Evolutionary conservation across 2,329 filamentous ascomycete genomes (phyloP).

Genomic region (Chrysoporthe cubensis): DNA sequence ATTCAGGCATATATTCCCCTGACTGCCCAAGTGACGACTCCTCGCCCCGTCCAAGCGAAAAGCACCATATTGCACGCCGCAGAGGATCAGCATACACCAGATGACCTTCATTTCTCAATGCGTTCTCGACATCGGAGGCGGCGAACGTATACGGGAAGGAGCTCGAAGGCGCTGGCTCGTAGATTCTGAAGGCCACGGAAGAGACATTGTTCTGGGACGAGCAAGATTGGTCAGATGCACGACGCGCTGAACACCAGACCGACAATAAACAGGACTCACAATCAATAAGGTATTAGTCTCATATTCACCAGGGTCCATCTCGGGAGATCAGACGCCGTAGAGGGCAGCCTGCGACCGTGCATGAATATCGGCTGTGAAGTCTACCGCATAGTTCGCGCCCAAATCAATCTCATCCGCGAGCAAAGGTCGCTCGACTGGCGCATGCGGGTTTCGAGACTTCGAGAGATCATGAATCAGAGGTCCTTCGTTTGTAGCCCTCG

Average conservation of each 20-base stretch:
- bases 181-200: slow-evolving; percentile 58
- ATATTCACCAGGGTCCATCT: slow-evolving; percentile 67
- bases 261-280: slow-evolving; percentile 44
- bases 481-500: slow-evolving; percentile 22
- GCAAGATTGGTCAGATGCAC: slow-evolving; percentile 28
- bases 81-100: slow-evolving; percentile 57
- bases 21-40: slow-evolving; percentile 34
- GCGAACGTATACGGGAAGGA: slow-evolving; percentile 49
- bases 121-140: slow-evolving; percentile 55
- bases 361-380: slow-evolving; percentile 22
- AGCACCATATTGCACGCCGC: slow-evolving; percentile 59
- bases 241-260: slow-evolving; percentile 4
- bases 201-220: slow-evolving; percentile 57
- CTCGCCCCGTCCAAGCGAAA: slow-evolving; percentile 52
- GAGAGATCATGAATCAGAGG: slow-evolving; percentile 16
- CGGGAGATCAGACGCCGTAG: slow-evolving; percentile 39
- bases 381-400: slow-evolving; percentile 16
- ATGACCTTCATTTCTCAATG: slow-evolving; percentile 55
- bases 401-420: slow-evolving; percentile 21
- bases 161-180: slow-evolving; percentile 52
- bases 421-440: slow-evolving; percentile 14
- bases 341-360: slow-evolving; percentile 29
- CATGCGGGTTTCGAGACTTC: slow-evolving; percentile 1
- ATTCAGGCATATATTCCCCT: slow-evolving; percentile 39
- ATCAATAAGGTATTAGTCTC: slow-evolving; percentile 64